Conservation (phyloP, 2,329 filamentous ascomycete species). For the Botryotinia narcissicola region DNA sequence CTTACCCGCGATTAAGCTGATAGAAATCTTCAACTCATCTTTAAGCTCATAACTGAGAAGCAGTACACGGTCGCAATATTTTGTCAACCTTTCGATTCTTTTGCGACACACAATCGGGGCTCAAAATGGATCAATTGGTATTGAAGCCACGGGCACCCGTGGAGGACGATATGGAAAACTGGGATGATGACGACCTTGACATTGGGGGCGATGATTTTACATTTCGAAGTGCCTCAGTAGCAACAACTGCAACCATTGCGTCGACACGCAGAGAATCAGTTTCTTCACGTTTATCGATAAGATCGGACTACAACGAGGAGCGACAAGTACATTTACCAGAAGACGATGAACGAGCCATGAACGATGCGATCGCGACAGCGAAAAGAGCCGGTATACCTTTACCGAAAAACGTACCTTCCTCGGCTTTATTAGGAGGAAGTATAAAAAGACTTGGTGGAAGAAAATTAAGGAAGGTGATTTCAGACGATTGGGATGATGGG, state of each 20-base stretch:
- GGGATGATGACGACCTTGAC: conserved; percentile 75
- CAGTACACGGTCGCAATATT: background rate
- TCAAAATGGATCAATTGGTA: conserved; percentile 37
- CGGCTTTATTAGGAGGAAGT: conserved; percentile 85
- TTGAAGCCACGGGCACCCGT: conserved; percentile 37
- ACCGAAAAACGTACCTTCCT: conserved; percentile 80
- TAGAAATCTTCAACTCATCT: conserved; percentile 24
- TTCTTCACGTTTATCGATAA: conserved; percentile 45
- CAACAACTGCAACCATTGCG: conserved; percentile 42
- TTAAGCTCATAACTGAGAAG: conserved; percentile 14
- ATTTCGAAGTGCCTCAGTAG: conserved; percentile 48
- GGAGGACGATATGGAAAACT: conserved; percentile 67
- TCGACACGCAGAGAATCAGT: conserved; percentile 68
- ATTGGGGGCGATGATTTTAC: conserved; percentile 66
- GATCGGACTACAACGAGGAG: conserved; percentile 56
- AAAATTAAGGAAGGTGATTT: conserved; percentile 68
- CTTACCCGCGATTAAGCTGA: conserved; percentile 27
- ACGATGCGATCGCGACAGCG: conserved; percentile 83
- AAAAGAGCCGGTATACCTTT: conserved; percentile 89
- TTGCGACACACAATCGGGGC: background rate
- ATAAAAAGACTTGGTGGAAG: conserved; percentile 84
- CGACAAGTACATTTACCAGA: conserved; percentile 82
- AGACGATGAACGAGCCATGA: conserved; percentile 79
- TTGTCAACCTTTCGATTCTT: background rate
- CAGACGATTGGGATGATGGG: conserved; percentile 79